Base-by-base conservation (phyloP, 306 rosid genomes). In the Phaseolus lunatus region DNA sequence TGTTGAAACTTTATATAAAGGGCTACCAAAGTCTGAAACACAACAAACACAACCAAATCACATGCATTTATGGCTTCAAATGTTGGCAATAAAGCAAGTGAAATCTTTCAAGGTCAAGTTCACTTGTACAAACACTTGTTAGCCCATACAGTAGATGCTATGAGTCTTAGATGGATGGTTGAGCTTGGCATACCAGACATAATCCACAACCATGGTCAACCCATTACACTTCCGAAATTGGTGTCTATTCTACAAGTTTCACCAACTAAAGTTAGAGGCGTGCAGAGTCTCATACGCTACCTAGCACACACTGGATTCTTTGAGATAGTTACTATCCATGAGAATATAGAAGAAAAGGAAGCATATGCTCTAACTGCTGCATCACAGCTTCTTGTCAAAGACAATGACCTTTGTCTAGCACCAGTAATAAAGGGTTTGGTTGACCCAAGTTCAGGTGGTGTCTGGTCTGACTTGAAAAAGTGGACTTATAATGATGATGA, bases 251-350 rank as follows among this genome's bases (percentile, higher is more conserved):
- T 87, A 31, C 72, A 85, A 2, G 49, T 87, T 74, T 70, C 66
- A 16, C 84, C 59, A 1, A 15, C 67, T 1, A 87, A 80, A 52
- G 20, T 73, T 5, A 12, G 52, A 1, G 13, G 37, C 2, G 31
- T 84, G 22, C 3, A 43, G 31, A 54, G 88, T 27, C 82, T 87
- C 9, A 59, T 84, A 80, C 70, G 75, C 27, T 65, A 58, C 7
- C 63, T 87, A 22, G 70, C 71, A 0, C 84, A 70, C 58, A 48
- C 48, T 6, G 84, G 84, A 19, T 66, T 78, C 77, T 78, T 85
- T 23, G 13, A 33, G 1, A 50, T 31, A 10, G 64, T 62, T 14
- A 67, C 35, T 19, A 63, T 57, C 35, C 22, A 58, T 9, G 54
- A 10, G 2, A 61, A 10, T 2, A n/a, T 5, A 5, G 63, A 56